A percentile compares a stretch with the other conserved stretches of the same genome.
phyloP scores from a whole-genome alignment of 495 filamentous ascomycete genomes.

The Penicillium waksmanii region DNA sequence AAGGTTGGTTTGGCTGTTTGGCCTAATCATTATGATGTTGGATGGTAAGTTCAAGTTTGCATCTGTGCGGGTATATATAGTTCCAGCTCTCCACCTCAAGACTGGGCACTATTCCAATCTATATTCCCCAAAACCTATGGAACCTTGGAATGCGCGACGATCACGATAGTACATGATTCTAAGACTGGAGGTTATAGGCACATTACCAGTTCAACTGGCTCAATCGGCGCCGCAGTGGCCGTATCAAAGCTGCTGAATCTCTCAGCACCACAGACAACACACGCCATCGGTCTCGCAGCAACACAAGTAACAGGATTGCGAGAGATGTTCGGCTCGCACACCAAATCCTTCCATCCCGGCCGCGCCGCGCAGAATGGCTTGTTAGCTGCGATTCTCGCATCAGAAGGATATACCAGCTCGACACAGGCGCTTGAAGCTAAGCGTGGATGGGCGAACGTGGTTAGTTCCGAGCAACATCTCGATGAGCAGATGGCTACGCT shows the following conservation, averaged over 20 bases:
- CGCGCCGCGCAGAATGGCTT: conserved; percentile 56
- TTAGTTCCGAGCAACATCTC: conserved; percentile 28
- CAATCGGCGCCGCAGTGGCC: conserved; percentile 54
- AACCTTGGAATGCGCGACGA: not conserved
- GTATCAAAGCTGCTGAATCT: conserved; percentile 50
- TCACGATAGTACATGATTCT: not conserved
- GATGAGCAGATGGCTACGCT: conserved; percentile 18
- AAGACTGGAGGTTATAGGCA: conserved; percentile 29
- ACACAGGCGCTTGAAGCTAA: conserved; percentile 53
- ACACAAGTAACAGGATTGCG: conserved; percentile 56
- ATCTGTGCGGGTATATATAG: not conserved
- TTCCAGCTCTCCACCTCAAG: too few relatives aligned
- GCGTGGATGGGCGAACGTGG: conserved; percentile 58
- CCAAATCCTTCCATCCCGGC: conserved; percentile 58
- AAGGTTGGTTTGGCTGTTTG: conserved; percentile 54
- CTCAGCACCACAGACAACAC: conserved; percentile 39
- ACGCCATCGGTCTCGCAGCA: conserved; percentile 56
- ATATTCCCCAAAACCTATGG: too few relatives aligned
- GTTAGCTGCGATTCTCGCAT: conserved; percentile 52
- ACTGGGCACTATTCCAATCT: too few relatives aligned
- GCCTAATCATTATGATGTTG: conserved; percentile 58
- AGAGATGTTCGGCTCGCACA: conserved; percentile 58
- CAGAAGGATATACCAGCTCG: conserved; percentile 52
- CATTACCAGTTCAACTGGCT: conserved; percentile 56
- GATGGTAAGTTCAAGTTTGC: conserved; percentile 40